Conservation (phyloP, 2,329 filamentous ascomycete species). For the Trichophyton verrucosum region DNA sequence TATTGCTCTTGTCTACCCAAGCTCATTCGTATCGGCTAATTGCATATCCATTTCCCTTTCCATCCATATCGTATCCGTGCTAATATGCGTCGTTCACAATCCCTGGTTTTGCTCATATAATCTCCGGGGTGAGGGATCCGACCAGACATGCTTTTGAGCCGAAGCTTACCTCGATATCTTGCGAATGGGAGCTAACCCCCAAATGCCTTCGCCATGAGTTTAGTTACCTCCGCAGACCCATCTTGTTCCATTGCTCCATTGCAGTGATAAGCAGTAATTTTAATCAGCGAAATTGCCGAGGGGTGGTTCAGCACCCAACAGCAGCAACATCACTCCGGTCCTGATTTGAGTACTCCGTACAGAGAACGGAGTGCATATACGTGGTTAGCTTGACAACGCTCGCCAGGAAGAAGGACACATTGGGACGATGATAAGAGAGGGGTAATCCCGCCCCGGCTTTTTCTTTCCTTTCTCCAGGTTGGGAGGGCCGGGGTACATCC, state of each 20-base stretch:
- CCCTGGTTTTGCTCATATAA: constrained; percentile 1
- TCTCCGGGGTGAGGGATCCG: constrained; percentile 2
- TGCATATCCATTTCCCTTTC: constrained; percentile 1
- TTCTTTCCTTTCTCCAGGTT: constrained; percentile 1
- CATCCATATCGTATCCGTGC: neutral
- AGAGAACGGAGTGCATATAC: neutral
- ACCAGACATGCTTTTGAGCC: neutral
- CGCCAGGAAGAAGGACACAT: neutral
- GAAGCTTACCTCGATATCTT: constrained; percentile 1
- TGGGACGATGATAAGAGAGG: neutral
- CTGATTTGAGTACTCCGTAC: neutral
- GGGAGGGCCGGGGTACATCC: neutral
- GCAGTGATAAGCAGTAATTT: neutral
- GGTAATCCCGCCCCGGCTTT: constrained; percentile 3
- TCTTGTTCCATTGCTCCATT: neutral
- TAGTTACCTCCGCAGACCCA: neutral
- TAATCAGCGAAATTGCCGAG: neutral
- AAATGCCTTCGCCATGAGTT: neutral
- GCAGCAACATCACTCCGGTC: neutral
- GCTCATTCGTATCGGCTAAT: constrained; percentile 1
- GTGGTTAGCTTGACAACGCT: neutral
- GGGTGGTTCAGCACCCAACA: no score
- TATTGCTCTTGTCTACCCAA: neutral
- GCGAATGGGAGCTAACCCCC: neutral
- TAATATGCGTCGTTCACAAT: neutral